phyloP scores from a whole-genome alignment of 2,329 filamentous ascomycete genomes.

The Scolecobasidium constrictum region DNA sequence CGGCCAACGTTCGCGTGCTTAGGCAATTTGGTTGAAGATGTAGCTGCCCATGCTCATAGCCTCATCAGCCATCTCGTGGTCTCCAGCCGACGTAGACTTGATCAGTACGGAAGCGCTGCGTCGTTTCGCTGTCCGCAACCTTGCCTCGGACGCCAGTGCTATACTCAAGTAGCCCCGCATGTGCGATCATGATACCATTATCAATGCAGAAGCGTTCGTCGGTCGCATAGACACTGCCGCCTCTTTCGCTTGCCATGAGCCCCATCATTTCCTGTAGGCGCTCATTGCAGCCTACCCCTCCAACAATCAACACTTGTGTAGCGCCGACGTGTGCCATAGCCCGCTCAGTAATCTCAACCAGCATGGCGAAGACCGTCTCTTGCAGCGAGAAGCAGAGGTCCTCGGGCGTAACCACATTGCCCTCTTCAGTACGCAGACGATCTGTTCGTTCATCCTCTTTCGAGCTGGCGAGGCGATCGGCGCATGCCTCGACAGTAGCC shows the following conservation, averaged over 20 bases:
- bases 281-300: constrained; percentile 91
- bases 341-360: constrained; percentile 95
- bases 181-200: constrained; percentile 99
- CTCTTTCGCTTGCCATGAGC: constrained; percentile 78
- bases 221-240: constrained; percentile 85
- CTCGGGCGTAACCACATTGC: constrained; percentile 57
- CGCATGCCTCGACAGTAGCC: constrained; percentile 69
- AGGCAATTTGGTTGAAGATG: no score
- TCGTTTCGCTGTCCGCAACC: constrained; percentile 18
- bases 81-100: constrained; percentile 40
- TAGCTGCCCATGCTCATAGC: no score
- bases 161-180: constrained; percentile 81
- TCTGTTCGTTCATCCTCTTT: constrained; percentile 22
- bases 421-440: constrained; percentile 31
- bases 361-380: constrained; percentile 92
- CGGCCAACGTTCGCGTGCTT: no score
- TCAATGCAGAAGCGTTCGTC: constrained; percentile 98
- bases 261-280: constrained; percentile 98
- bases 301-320: constrained; percentile 84
- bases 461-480: constrained; percentile 47
- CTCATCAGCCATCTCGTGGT: constrained; percentile 16
- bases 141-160: constrained; percentile 46
- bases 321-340: constrained; percentile 97
- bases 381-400: constrained; percentile 92
- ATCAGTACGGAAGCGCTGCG: constrained; percentile 40